Evolutionary conservation across 176 grass and related monocot genomes (phyloP), one percentile per base, ranked within the genome.

Genomic region (Hsuehochloa calcarea): DNA sequence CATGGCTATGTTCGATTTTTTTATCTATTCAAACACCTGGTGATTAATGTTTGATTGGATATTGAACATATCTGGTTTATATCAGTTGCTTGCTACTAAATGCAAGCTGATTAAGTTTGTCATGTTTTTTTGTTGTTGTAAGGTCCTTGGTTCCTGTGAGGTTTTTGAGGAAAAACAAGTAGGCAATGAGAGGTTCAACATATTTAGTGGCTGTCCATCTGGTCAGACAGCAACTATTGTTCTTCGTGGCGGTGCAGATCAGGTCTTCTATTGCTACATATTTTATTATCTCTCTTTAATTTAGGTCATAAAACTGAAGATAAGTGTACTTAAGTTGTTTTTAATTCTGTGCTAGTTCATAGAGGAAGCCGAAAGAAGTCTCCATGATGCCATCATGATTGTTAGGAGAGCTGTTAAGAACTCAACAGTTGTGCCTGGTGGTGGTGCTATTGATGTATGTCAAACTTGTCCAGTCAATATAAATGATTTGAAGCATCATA

Each of bases 301-400:
- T 17, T 60, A 46, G 54, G 35, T 61, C 26, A 47, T 35, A 35
- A 46, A 45, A 74, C 6, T 52, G 10, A 49, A 72, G 5, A 20
- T 69, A 45, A 29, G 17, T 0, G 20, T 62, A 16, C 44, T 88
- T 89, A 61, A 38, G 46, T 75, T 58, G 2, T 71, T 84, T 72
- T 68, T 77, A 27, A 35, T 70, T 3, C 6, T 55, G 15, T 82
- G 20, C 60, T 78, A 95, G 93, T 98, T 98, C 80, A 98, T 98
- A 55, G 93, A 98, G 87, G 96, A 98, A 93, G 96, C 96, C 89
- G 96, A 98, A 93, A 85, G 93, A 72, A 95, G 96, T 81, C 87
- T 98, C 14, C 96, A 94, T 84, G 96, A 95, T 85, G 96, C 96
- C 31, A 98, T 98, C 52, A 98, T 98, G 93, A 98, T 98, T 79